A percentile compares a stretch with the other conserved stretches of the same genome.
Evolutionary conservation across 306 rosid genomes (phyloP).

Genomic region (Lathyrus tuberosus): DNA sequence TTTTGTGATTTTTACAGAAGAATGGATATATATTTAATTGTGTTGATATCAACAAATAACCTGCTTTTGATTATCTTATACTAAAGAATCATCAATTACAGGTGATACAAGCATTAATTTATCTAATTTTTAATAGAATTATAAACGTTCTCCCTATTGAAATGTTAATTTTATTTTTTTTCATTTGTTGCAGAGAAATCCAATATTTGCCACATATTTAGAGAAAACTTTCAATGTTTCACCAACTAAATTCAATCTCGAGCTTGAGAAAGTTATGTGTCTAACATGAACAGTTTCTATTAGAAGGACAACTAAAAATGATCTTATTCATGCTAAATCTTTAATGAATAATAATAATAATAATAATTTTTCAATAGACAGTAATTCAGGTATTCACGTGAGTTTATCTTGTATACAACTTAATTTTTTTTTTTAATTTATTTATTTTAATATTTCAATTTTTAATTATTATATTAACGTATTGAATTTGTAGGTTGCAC

Average conservation of each 20-base stretch:
- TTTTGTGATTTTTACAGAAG: background rate
- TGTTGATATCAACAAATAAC: constrained; percentile 20
- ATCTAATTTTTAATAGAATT: too few species aligned
- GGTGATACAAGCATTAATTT: background rate
- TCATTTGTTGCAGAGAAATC: background rate
- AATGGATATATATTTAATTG: constrained; percentile 9
- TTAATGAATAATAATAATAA: background rate
- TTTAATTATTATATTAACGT: background rate
- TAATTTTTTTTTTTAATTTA: background rate
- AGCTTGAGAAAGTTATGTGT: background rate
- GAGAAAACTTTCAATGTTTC: too few species aligned
- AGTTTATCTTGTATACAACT: background rate
- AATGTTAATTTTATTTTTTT: background rate
- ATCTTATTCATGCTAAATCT: background rate
- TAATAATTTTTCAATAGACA: too few species aligned
- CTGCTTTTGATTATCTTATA: background rate
- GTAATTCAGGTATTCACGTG: background rate
- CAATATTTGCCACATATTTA: background rate
- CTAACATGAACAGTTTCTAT: background rate
- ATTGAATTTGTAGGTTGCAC: constrained; percentile 1
- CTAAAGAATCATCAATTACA: background rate
- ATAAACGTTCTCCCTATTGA: too few species aligned
- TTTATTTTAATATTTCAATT: background rate
- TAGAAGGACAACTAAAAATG: background rate
- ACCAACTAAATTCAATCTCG: too few species aligned